Evolutionary conservation across 116 monocot species (phyloP), one percentile per base, ranked within the genome.

Genomic region (Dioscorea cayenensis): DNA sequence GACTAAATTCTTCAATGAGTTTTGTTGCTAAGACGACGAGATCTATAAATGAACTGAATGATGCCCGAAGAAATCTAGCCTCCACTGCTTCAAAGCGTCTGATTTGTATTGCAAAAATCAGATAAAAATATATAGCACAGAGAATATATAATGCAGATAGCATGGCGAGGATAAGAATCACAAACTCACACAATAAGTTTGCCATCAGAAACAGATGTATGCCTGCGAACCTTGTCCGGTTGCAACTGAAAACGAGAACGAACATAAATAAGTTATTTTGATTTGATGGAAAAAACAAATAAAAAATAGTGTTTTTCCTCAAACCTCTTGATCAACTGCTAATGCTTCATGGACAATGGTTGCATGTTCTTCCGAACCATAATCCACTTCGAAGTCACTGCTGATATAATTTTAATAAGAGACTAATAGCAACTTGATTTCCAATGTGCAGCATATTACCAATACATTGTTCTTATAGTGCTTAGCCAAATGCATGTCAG

Each of bases 311-410:
- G 17, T 0, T 7, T 7, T 21, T 22, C 23, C 20, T 1, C 48
- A 49, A 52, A 93, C 93, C 89, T 89, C 93, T 64, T 89, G 84
- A 75, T 89, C 93, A 67, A 93, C 89, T 65, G 75, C 85, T 73
- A 93, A 81, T 73, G 89, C 71, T 63, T 76, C 79, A 77, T 73
- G 75, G 12, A 85, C 93, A 8, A 93, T 89, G 51, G 82, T 67
- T 55, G 89, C 89, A 71, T 85, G 71, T 48, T 83, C 80, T 16
- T 85, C 70, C 23, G 89, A 89, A 60, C 80, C 81, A 76, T 78
- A 93, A 72, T 93, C 87, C 14, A 93, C 86, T 77, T 93, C 93
- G 74, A 90, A 84, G 51, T 85, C 79, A 71, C 90, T 90, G 88
- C 36, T 64, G 22, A 72, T 43, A 66, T 21, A n/a, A 70, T n/a